Evolutionary conservation across 352 stramenopile species (phyloP), one percentile per base, ranked within the genome.

Genomic region (Thalassiosira ordinaria): DNA sequence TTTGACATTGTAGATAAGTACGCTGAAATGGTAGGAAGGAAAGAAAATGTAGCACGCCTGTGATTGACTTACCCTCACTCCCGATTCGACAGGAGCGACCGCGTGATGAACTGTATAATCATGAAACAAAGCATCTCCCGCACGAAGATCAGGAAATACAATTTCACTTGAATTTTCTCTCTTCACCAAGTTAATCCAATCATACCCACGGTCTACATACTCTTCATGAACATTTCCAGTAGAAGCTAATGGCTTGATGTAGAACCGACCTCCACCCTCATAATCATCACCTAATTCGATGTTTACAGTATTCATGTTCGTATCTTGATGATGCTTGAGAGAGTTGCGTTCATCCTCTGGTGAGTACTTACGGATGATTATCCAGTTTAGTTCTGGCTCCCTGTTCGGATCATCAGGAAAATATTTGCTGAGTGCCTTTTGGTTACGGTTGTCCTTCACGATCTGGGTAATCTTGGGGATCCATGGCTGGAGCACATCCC

Each of bases 51-150:
- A n/a, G n/a, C n/a, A n/a, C n/a, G n/a, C n/a, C n/a, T n/a, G n/a
- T 16, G 16, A 20, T 18, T 20, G 5, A 51, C 41, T 51, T n/a
- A 51, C 41, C 41, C 41, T 51, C 13, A 16, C 18, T 51, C 41
- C 41, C 11, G 8, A 18, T 51, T 64, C 35, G 16, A 78, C 2
- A 6, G 70, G 70, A n/a, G 70, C 59, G 20, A 78, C 70, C 2
- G 24, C 70, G 35, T 78, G 70, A 14, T 14, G 49, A 27, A 78
- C 70, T 5, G 70, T 78, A 47, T 47, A 78, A n/a, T 78, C 73
- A 31, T 73, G 41, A 37, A 78, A 56, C 4, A 72, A 6, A 4
- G 41, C 59, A 51, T 72, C 60, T 5, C 70, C 70, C 18, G 47
- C 20, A 3, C 71, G 22, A 24, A 72, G 26, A 13, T 64, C 9